phyloP scores from a whole-genome alignment of 169 alveolate genomes.

The Cryptosporidium felis region DNA sequence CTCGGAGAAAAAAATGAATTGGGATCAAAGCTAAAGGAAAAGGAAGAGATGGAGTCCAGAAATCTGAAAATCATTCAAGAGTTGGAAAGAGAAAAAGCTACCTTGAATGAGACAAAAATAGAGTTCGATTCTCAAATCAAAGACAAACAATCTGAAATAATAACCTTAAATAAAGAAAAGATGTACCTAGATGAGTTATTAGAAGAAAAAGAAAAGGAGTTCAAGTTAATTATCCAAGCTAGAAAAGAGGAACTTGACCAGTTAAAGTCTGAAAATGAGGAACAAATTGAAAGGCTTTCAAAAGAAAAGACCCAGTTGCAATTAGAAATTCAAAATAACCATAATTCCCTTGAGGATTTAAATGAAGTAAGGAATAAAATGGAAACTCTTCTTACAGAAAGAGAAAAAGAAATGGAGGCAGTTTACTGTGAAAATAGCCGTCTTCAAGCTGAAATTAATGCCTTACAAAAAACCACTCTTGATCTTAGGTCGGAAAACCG shows the following conservation, averaged over 20 bases:
- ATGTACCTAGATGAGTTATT: neutral
- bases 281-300: neutral
- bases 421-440: neutral
- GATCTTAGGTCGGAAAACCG: neutral
- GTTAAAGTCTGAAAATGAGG: neutral
- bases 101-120: too few species aligned
- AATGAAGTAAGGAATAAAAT: neutral
- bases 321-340: neutral
- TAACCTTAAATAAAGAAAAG: too few species aligned
- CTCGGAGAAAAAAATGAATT: neutral
- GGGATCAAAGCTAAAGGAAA: neutral
- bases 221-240: neutral
- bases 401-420: neutral
- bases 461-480: neutral
- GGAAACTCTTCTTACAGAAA: neutral
- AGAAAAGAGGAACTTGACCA: neutral
- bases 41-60: neutral
- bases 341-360: neutral
- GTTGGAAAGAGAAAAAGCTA: too few species aligned
- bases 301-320: neutral
- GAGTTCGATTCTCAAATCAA: too few species aligned
- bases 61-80: too few species aligned
- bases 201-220: constrained; percentile 1
- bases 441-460: neutral
- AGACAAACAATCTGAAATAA: too few species aligned